Conservation (phyloP, 352 stramenopile genomes). For the Ophiocytium majus region DNA sequence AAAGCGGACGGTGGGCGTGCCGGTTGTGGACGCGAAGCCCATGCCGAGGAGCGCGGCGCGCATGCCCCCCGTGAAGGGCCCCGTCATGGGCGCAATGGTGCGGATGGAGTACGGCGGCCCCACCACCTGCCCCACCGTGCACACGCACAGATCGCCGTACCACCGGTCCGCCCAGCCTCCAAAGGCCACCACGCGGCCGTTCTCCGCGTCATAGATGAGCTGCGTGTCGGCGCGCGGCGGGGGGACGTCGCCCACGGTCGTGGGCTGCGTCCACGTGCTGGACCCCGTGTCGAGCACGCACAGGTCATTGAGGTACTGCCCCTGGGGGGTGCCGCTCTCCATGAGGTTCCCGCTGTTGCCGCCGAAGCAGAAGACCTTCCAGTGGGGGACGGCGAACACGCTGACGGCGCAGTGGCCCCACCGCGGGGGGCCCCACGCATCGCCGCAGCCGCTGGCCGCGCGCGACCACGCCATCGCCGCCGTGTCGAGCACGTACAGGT, state of each 20-base stretch:
- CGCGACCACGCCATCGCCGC: slow-evolving; percentile 75
- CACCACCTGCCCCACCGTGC: slow-evolving; percentile 89
- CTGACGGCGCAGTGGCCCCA: slow-evolving; percentile 92
- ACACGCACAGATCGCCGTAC: slow-evolving; percentile 79
- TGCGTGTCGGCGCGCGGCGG: slow-evolving; percentile 80
- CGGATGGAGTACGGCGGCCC: slow-evolving; percentile 91
- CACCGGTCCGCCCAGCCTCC: slow-evolving; percentile 92
- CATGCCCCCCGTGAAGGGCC: slow-evolving; percentile 86
- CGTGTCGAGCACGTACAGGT: slow-evolving; percentile 88
- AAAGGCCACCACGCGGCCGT: slow-evolving; percentile 86
- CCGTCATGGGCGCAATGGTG: slow-evolving; percentile 77
- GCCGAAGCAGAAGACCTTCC: slow-evolving; percentile 96
- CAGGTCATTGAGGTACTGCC: slow-evolving; percentile 64
- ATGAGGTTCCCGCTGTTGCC: slow-evolving; percentile 87
- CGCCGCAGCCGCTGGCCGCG: slow-evolving; percentile 62
- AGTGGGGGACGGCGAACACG: slow-evolving; percentile 89
- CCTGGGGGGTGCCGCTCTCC: slow-evolving; percentile 45
- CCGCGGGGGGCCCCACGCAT: slow-evolving; percentile 65
- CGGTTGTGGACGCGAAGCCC: slow-evolving; percentile 75
- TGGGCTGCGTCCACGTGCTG: slow-evolving; percentile 75
- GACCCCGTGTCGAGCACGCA: slow-evolving; percentile 84
- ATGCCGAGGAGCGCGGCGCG: slow-evolving; percentile 77
- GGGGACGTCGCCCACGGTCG: slow-evolving; percentile 73
- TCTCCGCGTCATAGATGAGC: slow-evolving; percentile 80
- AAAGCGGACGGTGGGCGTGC: slow-evolving; percentile 71